phyloP scores from a whole-genome alignment of 2,329 filamentous ascomycete species.

The Apiospora arundinis region DNA sequence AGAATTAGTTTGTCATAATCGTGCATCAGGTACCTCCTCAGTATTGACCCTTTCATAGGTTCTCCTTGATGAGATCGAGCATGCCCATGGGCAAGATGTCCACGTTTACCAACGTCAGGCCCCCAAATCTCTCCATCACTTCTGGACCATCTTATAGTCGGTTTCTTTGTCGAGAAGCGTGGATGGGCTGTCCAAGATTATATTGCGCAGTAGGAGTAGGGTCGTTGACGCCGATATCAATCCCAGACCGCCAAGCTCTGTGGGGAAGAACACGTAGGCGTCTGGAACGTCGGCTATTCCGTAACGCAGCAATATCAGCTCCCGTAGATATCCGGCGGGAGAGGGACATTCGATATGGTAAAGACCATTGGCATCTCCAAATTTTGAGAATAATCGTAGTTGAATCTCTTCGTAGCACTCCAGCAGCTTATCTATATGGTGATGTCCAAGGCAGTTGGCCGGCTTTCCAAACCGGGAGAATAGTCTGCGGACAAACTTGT shows the following conservation, averaged over 20 bases:
- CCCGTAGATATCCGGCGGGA: slow-evolving; percentile 61
- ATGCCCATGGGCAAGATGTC: slow-evolving; percentile 54
- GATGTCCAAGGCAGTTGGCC: no score
- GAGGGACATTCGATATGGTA: slow-evolving; percentile 43
- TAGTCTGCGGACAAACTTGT: no score
- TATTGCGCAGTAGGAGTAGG: slow-evolving; percentile 46
- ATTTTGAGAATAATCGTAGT: no score
- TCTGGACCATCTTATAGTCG: slow-evolving; percentile 50
- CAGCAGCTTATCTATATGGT: no score
- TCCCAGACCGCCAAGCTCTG: slow-evolving; percentile 53
- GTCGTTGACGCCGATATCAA: slow-evolving; percentile 52
- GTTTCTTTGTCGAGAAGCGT: slow-evolving; percentile 40
- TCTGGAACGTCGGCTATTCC: slow-evolving; percentile 49
- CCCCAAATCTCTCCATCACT: slow-evolving; percentile 51
- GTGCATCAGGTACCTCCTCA: neutral
- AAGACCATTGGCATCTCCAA: slow-evolving; percentile 27
- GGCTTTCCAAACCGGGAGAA: no score
- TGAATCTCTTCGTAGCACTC: no score
- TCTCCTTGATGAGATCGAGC: slow-evolving; percentile 51
- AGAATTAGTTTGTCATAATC: neutral
- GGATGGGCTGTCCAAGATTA: slow-evolving; percentile 34
- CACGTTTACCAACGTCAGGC: slow-evolving; percentile 50
- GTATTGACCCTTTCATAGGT: slow-evolving; percentile 15
- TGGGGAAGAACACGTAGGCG: slow-evolving; percentile 54
- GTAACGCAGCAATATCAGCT: slow-evolving; percentile 59